Percentiles rank a stretch among this genome's conserved stretches.
These are phyloP conservation scores for Phalaenopsis hybrid DNA, from an alignment of 116 monocot species.

Conservation along the genomic window DNA sequence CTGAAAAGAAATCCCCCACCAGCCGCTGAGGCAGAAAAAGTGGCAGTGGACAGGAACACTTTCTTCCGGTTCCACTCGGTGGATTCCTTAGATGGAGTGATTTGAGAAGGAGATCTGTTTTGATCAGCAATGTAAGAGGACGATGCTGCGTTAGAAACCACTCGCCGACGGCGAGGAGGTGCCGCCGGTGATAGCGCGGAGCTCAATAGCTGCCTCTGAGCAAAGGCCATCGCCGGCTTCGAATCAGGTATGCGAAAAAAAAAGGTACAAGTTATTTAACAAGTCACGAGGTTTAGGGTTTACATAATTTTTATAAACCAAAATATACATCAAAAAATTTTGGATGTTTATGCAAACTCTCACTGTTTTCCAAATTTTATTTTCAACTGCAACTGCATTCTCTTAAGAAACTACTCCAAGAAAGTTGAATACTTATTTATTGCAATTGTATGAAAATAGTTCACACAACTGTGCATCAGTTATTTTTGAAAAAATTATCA, in stretches of 20 bases:
- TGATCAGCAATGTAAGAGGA: neutral
- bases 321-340: too few relatives aligned
- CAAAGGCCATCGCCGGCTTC: neutral
- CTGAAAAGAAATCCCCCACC: constrained; percentile 32
- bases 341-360: too few relatives aligned
- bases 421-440: too few relatives aligned
- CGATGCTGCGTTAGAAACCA: neutral
- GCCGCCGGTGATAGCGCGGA: constrained; percentile 10
- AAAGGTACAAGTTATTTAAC: too few relatives aligned
- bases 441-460: too few relatives aligned
- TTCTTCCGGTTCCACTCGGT: constrained; percentile 3
- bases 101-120: neutral
- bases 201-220: constrained; percentile 20
- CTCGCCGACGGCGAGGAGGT: constrained; percentile 7
- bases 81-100: neutral
- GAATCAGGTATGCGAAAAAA: neutral
- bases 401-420: too few relatives aligned
- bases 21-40: constrained; percentile 17
- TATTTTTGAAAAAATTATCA: too few relatives aligned
- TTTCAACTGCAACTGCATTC: too few relatives aligned
- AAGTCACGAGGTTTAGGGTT: too few relatives aligned
- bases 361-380: too few relatives aligned
- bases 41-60: constrained; percentile 15
- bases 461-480: too few relatives aligned
- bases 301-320: too few relatives aligned